Evolutionary conservation across 2,329 filamentous ascomycete species (phyloP).

Genomic region (Aureobasidium sp.): DNA sequence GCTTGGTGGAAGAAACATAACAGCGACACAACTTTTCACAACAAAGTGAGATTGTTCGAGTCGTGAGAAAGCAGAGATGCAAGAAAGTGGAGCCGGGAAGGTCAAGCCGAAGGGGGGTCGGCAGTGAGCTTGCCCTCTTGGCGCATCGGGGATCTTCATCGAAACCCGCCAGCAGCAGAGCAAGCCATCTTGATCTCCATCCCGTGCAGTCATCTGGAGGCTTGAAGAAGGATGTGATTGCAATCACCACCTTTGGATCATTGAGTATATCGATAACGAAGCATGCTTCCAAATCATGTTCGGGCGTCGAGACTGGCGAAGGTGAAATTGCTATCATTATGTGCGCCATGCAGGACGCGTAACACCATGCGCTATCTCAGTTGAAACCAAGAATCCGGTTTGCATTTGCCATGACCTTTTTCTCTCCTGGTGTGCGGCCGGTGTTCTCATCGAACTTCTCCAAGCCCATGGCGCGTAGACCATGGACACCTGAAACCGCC

Average conservation of each 20-base stretch:
- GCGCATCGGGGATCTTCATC: slow-evolving; percentile 5
- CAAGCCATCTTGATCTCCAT: slow-evolving; percentile 4
- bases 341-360: slow-evolving; percentile 7
- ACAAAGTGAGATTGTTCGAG: background rate
- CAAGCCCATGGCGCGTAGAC: slow-evolving; percentile 22
- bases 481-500: slow-evolving; percentile 38
- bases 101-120: slow-evolving; percentile 6
- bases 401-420: slow-evolving; percentile 17
- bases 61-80: background rate
- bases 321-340: background rate
- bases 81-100: background rate
- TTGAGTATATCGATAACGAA: too few relatives aligned
- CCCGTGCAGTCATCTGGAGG: background rate
- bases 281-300: background rate
- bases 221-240: slow-evolving; percentile 5
- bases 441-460: slow-evolving; percentile 11
- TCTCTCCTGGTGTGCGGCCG: slow-evolving; percentile 17
- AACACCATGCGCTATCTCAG: background rate
- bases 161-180: background rate
- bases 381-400: slow-evolving; percentile 19
- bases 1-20: background rate
- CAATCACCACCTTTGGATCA: background rate
- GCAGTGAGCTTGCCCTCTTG: background rate
- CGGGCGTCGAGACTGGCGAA: background rate
- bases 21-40: background rate